Base-by-base conservation (phyloP, 1,284 basidiomycete species). In the Neonothopanus nambi region DNA sequence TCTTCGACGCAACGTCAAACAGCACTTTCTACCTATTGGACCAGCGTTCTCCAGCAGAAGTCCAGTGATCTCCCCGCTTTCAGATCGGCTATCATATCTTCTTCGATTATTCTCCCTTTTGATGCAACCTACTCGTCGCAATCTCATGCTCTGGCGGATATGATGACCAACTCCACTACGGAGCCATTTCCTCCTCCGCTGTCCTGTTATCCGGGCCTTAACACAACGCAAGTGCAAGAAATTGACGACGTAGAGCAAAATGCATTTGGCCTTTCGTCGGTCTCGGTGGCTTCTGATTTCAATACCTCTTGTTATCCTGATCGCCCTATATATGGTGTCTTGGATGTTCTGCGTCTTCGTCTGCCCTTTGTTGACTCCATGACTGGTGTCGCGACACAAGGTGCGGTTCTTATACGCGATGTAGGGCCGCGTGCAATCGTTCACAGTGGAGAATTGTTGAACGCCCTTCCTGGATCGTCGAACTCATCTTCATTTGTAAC, bases 281-380 rank as follows among this genome's bases (percentile, higher is more conserved):
- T 69, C 2, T 57, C 67, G 0, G 37, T 67, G 28, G 60, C 69
- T 17, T 58, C 65, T 17, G 56, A 64, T 36, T 81, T 84, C 61
- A 66, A 80, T 55, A 46, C 72, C 5, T 66, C 69, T 6, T 87
- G 85, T 64, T 85, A 76, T 63, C 68, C 76, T 8, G 71, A 75
- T 57, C 74, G 80, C 18, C 84, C 83, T 1, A 67, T 83, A 15
- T 87, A 87, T 62, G 84, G 84, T n/a, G 69, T 83, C 8, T 68
- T 87, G 46, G 74, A 87, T 60, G 60, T 85, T 11, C 65, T 85
- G 23, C 72, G 70, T 9, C 68, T 84, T 21, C 78, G 84, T 12
- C 68, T 82, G 21, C 82, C 84, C 11, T 86, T 84, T 65, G 50
- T 67, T 6, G 78, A 83, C 61, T 65, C 70, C 7, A 64, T 70